phyloP scores from a whole-genome alignment of 2,329 filamentous ascomycete genomes.

The Fusarium incarnatum region DNA sequence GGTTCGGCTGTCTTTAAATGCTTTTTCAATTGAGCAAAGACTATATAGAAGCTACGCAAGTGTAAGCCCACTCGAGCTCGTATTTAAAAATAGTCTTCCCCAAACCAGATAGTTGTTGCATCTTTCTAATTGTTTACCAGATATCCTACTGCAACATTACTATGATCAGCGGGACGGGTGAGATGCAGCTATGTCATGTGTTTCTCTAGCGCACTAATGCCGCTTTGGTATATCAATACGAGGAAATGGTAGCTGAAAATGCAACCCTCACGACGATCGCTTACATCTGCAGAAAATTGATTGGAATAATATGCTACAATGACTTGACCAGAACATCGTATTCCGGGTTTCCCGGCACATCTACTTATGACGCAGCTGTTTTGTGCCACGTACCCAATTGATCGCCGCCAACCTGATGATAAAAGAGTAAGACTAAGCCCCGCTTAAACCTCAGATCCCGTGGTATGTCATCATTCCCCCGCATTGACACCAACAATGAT shows the following conservation, averaged over 20 bases:
- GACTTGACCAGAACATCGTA: not conserved
- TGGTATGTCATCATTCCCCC: not conserved
- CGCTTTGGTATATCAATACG: not conserved
- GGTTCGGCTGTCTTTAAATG: not conserved
- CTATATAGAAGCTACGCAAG: slow-evolving; percentile 5
- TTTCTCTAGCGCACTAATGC: not conserved
- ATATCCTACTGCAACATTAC: too few species aligned
- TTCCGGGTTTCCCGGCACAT: not conserved
- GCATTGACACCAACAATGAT: not conserved
- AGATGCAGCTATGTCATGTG: slow-evolving; percentile 7
- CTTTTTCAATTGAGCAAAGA: not conserved
- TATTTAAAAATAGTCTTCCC: not conserved
- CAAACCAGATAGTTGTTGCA: not conserved
- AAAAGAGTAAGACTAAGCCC: not conserved
- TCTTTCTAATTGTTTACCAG: not conserved
- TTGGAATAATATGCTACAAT: not conserved
- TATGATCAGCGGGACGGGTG: not conserved
- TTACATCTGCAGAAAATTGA: not conserved
- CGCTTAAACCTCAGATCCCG: not conserved
- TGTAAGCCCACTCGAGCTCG: slow-evolving; percentile 1
- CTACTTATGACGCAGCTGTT: not conserved
- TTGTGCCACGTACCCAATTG: not conserved
- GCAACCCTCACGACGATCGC: slow-evolving; percentile 3
- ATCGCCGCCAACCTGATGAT: not conserved
- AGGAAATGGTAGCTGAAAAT: not conserved